Base-by-base conservation (phyloP, 768 basidiomycete genomes). In the Lentinula boryana region DNA sequence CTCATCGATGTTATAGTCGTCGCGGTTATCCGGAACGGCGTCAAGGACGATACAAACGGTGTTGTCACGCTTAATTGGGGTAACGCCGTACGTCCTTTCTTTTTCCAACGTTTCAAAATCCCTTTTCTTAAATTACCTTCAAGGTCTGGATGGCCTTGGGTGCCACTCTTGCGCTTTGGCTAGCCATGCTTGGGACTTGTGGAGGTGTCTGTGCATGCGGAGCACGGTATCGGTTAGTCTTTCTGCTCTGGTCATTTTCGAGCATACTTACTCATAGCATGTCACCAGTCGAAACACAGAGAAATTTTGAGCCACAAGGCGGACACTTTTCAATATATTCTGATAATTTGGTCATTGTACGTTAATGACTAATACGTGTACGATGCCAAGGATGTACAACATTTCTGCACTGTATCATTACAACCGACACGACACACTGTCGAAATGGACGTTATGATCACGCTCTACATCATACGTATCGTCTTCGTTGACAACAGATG, bases 1-100 rank as follows among this genome's bases (percentile, higher is more conserved):
- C 70, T 83, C 63, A 72, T 85, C 66, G 82, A 84, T 70, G 71
- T 81, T 60, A 76, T 80, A 63, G 69, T 82, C 62, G 76, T 83
- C 66, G 77, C 76, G 16, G 68, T 79, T 60, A 73, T 79, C 41
- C 76, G 75, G 63, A 68, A 74, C 61, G 74, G 72, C 57, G 70
- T 84, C 48, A 68, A 72, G 58, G 68, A 79, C 58, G 73, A 76
- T 54, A 73, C 79, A 21, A 72, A 78, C 63, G 77, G 74, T 53
- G 64, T 60, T 35, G 68, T 84, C 36, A 68, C 65, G 27, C 70
- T 82, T n/a, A 70, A 62, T 23, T 82, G 76, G 74, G 84, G 82
- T 31, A 83, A 80, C 68, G 80, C 77, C 41, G 40, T 56, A 43
- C 23, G 55, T 44, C 79, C 80, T 67, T 62, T 76, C 73, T 12